phyloP scores from a whole-genome alignment of 305 asterid genomes.

The Fraxinus greggii region DNA sequence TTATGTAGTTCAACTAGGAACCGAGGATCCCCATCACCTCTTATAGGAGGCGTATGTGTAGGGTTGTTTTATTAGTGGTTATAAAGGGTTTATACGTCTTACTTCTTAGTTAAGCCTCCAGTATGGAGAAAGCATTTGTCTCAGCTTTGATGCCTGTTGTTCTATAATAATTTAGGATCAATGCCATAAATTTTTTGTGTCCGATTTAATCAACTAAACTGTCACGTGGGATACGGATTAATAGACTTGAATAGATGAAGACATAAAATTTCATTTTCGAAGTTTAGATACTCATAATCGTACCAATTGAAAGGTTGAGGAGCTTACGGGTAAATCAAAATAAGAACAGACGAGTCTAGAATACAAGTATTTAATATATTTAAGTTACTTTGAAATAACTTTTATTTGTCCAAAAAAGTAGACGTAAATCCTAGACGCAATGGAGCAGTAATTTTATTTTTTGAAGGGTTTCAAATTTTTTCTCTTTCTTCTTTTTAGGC shows the following conservation, averaged over 20 bases:
- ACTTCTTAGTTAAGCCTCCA: neutral
- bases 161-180: constrained; percentile 10
- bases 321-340: neutral
- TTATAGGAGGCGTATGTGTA: neutral
- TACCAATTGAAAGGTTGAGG: neutral
- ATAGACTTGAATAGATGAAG: neutral
- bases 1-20: constrained; percentile 17
- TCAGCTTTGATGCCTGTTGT: constrained; percentile 11
- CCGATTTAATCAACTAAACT: no score
- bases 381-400: neutral
- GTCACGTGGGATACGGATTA: neutral
- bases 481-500: neutral
- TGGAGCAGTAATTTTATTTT: neutral
- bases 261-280: neutral
- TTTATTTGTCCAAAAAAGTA: neutral
- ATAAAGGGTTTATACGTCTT: neutral
- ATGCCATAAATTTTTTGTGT: neutral
- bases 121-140: constrained; percentile 14
- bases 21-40: neutral
- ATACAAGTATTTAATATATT: neutral
- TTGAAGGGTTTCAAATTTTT: neutral
- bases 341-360: neutral
- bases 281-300: neutral
- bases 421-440: neutral
- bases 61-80: constrained; percentile 20